These are phyloP conservation scores for Desmodesmus armatus DNA, from an alignment of 139 green algal genomes.

Conservation along the genomic window DNA sequence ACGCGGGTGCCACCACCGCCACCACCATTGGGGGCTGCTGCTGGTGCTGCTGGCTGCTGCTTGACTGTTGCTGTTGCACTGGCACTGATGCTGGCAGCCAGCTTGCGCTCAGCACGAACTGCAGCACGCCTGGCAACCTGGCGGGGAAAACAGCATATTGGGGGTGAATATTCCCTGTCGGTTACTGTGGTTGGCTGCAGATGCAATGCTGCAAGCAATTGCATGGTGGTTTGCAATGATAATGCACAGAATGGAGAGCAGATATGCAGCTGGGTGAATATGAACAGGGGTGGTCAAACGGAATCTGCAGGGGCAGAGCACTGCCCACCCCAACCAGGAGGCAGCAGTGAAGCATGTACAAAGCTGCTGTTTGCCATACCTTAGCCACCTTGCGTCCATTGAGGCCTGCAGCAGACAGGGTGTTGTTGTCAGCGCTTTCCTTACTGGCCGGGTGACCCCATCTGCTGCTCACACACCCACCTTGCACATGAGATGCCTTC, in stretches of 20 bases:
- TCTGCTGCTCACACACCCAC: slow-evolving; percentile 17
- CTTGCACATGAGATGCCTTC: slow-evolving; percentile 8
- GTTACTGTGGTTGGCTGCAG: too few species aligned
- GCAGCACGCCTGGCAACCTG: slow-evolving; percentile 15
- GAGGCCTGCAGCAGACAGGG: not conserved
- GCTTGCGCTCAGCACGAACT: slow-evolving; percentile 25
- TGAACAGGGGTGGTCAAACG: too few species aligned
- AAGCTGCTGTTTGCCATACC: slow-evolving; percentile 1
- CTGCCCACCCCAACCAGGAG: too few species aligned
- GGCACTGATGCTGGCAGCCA: slow-evolving; percentile 20
- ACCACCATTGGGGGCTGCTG: slow-evolving; percentile 55
- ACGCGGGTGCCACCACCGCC: slow-evolving; percentile 64
- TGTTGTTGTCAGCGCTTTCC: not conserved
- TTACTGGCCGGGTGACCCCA: not conserved
- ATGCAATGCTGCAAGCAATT: too few species aligned
- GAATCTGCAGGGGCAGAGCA: too few species aligned
- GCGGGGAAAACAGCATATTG: not conserved
- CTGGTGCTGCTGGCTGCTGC: slow-evolving; percentile 32
- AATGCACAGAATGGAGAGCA: too few species aligned
- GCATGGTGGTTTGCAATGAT: too few species aligned
- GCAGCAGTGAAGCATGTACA: not conserved
- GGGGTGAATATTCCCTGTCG: too few species aligned
- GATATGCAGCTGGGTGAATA: too few species aligned
- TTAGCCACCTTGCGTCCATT: slow-evolving; percentile 1
- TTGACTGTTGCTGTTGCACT: slow-evolving; percentile 28